phyloP scores from a whole-genome alignment of 441 rosid genomes.

The Lepidium campestre region DNA sequence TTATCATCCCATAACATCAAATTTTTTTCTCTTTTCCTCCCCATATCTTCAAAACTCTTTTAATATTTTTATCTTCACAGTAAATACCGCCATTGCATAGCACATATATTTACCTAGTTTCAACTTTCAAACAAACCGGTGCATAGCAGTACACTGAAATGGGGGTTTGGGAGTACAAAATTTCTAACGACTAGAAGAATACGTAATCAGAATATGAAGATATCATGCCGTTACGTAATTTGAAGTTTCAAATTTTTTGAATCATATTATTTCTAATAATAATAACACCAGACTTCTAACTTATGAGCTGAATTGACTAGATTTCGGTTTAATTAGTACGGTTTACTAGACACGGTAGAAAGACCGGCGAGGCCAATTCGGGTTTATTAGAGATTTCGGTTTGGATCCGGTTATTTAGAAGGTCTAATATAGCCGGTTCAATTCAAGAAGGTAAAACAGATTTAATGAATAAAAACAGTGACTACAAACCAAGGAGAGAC shows the following conservation, averaged over 20 bases:
- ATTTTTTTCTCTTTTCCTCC: too few species aligned
- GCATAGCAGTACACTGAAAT: too few species aligned
- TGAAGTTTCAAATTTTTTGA: neutral
- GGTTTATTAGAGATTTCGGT: neutral
- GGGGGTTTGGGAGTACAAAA: too few species aligned
- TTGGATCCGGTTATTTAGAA: neutral
- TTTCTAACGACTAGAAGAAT: neutral
- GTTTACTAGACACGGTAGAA: neutral
- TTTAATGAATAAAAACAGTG: neutral
- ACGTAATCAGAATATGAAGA: neutral
- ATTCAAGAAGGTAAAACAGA: neutral
- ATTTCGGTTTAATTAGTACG: neutral
- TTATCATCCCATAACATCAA: too few species aligned
- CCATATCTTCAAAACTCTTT: too few species aligned
- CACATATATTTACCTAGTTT: too few species aligned
- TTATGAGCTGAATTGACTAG: neutral
- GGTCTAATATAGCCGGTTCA: neutral
- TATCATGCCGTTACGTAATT: neutral
- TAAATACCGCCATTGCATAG: too few species aligned
- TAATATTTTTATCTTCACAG: too few species aligned
- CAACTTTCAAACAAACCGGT: too few species aligned
- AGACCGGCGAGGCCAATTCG: neutral
- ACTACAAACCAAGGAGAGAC: conserved; percentile 1
- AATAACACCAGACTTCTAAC: neutral
- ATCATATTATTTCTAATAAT: neutral